These are phyloP conservation scores for Ophiocordyceps camponoti-floridani DNA, from an alignment of 2,329 filamentous ascomycete genomes.

Conservation along the genomic window DNA sequence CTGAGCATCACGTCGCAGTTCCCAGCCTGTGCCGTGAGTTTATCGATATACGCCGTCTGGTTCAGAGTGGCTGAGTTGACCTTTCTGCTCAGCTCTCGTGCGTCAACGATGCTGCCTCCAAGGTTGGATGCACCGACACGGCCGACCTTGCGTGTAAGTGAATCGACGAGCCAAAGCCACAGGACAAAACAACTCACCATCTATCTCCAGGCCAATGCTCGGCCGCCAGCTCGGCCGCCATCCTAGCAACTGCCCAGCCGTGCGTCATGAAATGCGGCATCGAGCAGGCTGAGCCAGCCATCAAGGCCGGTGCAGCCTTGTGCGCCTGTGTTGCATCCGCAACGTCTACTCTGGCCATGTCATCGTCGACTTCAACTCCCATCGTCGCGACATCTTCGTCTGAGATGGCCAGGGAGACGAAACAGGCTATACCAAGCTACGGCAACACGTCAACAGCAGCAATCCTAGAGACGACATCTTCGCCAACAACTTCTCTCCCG, in stretches of 20 bases:
- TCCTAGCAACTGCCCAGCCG: slow-evolving; percentile 4
- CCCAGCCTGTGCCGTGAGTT: slow-evolving; percentile 8
- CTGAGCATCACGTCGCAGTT: slow-evolving; percentile 7
- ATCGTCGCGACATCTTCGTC: background rate
- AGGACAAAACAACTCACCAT: background rate
- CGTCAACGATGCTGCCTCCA: slow-evolving; percentile 6
- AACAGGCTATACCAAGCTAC: no score
- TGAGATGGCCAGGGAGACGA: background rate
- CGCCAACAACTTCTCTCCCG: background rate
- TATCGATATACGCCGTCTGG: background rate
- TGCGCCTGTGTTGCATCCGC: slow-evolving; percentile 6
- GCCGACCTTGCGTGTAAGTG: slow-evolving; percentile 8
- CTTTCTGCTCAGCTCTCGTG: slow-evolving; percentile 7
- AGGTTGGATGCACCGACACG: slow-evolving; percentile 8
- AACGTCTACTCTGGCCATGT: no score
- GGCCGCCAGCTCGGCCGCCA: slow-evolving; percentile 5
- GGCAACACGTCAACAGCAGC: no score
- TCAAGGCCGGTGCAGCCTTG: slow-evolving; percentile 6
- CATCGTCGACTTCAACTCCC: slow-evolving; percentile 1
- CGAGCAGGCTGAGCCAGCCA: slow-evolving; percentile 4
- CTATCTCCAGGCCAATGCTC: slow-evolving; percentile 6
- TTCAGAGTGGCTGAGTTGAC: background rate
- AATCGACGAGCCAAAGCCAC: background rate
- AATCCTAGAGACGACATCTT: background rate
- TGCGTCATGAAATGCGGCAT: slow-evolving; percentile 6